Conservation (phyloP, 2,329 filamentous ascomycete genomes). For the Aureobasidium sp. region DNA sequence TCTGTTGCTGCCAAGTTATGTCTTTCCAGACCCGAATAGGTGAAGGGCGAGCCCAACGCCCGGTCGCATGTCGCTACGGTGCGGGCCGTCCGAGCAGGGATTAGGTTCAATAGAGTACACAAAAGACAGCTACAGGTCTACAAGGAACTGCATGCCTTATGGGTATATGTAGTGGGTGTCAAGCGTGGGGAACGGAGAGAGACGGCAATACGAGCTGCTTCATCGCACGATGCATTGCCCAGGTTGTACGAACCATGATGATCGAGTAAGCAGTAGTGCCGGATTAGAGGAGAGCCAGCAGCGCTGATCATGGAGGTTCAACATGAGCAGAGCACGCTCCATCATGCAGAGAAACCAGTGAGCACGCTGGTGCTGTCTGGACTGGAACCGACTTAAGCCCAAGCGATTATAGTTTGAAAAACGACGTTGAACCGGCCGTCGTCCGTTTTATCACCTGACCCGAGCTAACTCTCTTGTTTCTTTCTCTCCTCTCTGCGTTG, state of each 20-base stretch:
- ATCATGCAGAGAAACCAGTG: background rate
- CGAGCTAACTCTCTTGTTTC: conserved; percentile 7
- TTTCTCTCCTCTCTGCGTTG: conserved; percentile 3
- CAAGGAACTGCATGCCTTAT: background rate
- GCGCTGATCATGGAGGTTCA: background rate
- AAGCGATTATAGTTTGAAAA: conserved; percentile 10
- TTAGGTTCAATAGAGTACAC: conserved; percentile 1
- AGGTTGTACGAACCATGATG: background rate
- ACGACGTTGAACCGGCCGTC: conserved; percentile 1
- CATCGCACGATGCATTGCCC: background rate
- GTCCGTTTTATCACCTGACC: conserved; percentile 9
- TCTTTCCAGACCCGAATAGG: background rate
- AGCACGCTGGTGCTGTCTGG: background rate
- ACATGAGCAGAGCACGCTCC: conserved; percentile 8
- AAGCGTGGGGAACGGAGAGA: background rate
- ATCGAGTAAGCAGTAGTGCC: background rate
- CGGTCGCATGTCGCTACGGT: conserved; percentile 1
- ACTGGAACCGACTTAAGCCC: conserved; percentile 4
- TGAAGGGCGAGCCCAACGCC: background rate
- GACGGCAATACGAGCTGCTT: background rate
- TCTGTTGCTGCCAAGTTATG: background rate
- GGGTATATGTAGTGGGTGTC: background rate
- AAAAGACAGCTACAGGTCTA: background rate
- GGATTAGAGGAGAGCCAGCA: background rate
- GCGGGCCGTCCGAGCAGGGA: background rate